Evolutionary conservation across 2,329 filamentous ascomycete species (phyloP), one percentile per base, ranked within the genome.

Genomic region (Epicoccum sorghinum): DNA sequence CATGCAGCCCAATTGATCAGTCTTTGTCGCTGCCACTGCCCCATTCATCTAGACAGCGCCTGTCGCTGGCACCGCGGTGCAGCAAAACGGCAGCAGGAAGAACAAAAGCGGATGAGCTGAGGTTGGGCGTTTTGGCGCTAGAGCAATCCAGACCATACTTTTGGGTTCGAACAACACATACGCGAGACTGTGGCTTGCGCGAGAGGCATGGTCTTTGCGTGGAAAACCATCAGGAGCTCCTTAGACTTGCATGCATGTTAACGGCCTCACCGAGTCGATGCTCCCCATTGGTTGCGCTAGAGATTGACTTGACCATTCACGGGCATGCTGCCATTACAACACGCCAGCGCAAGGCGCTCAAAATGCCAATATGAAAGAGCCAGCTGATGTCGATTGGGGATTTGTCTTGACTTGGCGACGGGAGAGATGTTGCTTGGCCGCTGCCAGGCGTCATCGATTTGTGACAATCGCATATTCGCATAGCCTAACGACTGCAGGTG

Each of bases 101-200:
- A 4, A 14, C 46, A 18, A 36, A 49, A 30, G 32, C 30, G 25
- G 46, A 37, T 30, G 41, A 55, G 52, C 52, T 55, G 52, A 55
- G 13, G 36, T 25, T 12, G 8, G 6, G 22, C 18, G 22, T 22
- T 2, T n/a, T 9, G 25, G 30, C 52, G 42, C 52, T 50, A 55
- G 46, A 55, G 36, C 40, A 36, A 24, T 55, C 52, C 37, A 55
- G 52, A 50, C 52, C 52, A 13, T 4, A 37, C 14, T 32, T 30
- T 35, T 41, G 52, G 40, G 45, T 39, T 29, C 42, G 8, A 35
- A 29, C 29, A 43, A n/a, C 32, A 13, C 39, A 24, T 29, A 55
- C 40, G 40, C 46, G 52, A 55, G 52, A 23, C 29, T 6, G 42
- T 55, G 52, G 52, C 52, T 55, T 47, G 52, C 52, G 52, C 32